These are phyloP conservation scores for Microthlaspi erraticum DNA, from an alignment of 345 rosid genomes.

Conservation along the genomic window DNA sequence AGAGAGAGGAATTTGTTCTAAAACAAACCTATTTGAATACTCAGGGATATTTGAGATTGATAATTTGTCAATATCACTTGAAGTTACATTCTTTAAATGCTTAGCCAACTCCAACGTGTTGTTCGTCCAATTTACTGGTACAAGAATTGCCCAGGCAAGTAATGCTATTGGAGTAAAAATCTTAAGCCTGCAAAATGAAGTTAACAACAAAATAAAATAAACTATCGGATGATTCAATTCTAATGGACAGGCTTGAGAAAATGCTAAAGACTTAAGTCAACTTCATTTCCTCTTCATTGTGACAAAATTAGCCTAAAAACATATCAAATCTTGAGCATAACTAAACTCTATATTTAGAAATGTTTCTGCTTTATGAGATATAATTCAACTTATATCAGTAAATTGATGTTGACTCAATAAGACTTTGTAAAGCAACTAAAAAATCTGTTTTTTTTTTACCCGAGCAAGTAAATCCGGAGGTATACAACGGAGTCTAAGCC, in stretches of 20 bases:
- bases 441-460: slow-evolving; percentile 59
- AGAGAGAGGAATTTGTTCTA: background rate
- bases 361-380: background rate
- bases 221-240: background rate
- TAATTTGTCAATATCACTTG: slow-evolving; percentile 88
- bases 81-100: slow-evolving; percentile 58
- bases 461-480: slow-evolving; percentile 89
- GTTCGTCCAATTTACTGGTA: slow-evolving; percentile 82
- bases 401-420: background rate
- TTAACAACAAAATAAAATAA: background rate
- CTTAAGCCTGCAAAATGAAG: slow-evolving; percentile 63
- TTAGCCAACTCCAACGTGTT: slow-evolving; percentile 47
- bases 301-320: background rate
- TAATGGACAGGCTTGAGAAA: slow-evolving; percentile 1
- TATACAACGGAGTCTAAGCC: slow-evolving; percentile 96
- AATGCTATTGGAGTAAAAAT: slow-evolving; percentile 79
- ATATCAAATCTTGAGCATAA: background rate
- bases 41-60: slow-evolving; percentile 80
- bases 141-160: slow-evolving; percentile 77
- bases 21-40: slow-evolving; percentile 63
- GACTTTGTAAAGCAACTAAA: too few relatives aligned
- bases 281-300: background rate
- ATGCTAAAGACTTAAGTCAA: slow-evolving; percentile 9
- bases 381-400: slow-evolving; percentile 15
- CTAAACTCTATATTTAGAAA: background rate